These are phyloP conservation scores for Brassica carinata DNA, from an alignment of 345 rosid species.

Conservation along the genomic window DNA sequence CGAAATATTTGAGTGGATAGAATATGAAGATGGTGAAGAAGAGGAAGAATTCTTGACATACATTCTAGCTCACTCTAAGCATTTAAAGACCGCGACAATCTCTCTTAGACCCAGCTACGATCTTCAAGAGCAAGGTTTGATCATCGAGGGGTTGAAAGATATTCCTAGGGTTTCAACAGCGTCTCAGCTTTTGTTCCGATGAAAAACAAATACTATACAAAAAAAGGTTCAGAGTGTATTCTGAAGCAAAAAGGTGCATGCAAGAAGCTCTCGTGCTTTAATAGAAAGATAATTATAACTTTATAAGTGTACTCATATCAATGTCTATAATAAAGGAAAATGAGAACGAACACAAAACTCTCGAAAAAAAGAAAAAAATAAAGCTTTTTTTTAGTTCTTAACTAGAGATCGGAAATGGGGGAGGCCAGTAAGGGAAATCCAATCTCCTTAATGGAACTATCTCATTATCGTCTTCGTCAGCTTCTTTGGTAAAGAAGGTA, in stretches of 20 bases:
- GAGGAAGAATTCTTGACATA: neutral
- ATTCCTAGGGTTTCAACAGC: neutral
- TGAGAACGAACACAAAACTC: neutral
- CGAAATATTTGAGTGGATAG: neutral
- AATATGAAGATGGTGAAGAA: neutral
- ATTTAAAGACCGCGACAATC: neutral
- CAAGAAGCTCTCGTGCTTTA: neutral
- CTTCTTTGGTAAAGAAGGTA: neutral
- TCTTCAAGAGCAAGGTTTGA: neutral
- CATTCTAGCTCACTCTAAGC: neutral
- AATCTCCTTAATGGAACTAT: neutral
- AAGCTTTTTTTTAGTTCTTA: neutral
- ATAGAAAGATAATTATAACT: too few species aligned
- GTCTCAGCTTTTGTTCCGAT: neutral
- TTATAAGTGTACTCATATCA: neutral
- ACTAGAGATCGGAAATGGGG: neutral
- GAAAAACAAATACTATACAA: neutral
- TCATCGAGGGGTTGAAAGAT: neutral
- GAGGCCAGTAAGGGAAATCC: constrained; percentile 12
- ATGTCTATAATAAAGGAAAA: neutral
- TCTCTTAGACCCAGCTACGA: neutral
- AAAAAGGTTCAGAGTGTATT: neutral
- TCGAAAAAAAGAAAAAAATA: neutral
- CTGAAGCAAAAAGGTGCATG: neutral
- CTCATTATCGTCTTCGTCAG: neutral